Conservation (phyloP, 257 asterid species). For the Fraxinus cuspidata region DNA sequence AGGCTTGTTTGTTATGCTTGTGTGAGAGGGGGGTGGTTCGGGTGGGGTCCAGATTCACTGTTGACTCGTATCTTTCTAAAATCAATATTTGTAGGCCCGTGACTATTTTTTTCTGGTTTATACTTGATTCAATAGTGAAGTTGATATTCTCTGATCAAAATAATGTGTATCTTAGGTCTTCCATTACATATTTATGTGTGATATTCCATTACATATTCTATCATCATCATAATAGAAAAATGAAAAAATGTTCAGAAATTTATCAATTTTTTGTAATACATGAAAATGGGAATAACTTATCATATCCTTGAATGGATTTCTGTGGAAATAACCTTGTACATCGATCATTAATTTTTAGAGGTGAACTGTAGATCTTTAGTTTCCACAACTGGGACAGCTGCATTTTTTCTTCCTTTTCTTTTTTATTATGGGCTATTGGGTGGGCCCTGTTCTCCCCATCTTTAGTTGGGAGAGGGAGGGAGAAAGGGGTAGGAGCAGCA, state of each 20-base stretch:
- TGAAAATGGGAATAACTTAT: background rate
- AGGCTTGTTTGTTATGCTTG: no score
- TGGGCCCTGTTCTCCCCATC: background rate
- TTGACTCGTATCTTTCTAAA: background rate
- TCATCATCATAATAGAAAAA: no score
- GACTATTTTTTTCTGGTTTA: background rate
- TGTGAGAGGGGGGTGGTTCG: no score
- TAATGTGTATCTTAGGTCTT: no score
- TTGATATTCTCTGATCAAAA: no score
- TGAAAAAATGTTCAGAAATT: no score
- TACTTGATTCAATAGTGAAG: background rate
- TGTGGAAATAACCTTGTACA: background rate
- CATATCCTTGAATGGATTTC: background rate
- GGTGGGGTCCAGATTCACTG: background rate
- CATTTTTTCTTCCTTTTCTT: background rate
- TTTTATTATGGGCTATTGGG: background rate
- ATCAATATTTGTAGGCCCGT: background rate
- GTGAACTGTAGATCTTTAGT: background rate
- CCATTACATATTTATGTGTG: no score
- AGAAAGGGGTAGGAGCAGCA: background rate
- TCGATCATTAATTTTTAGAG: background rate
- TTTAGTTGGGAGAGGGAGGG: slow-evolving; percentile 14
- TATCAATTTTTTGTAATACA: no score
- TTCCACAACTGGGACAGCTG: background rate
- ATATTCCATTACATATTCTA: no score